Percentiles rank a stretch among this genome's conserved stretches.
These are phyloP conservation scores for Kondoa subrosea DNA, from an alignment of 768 basidiomycete species.

Conservation along the genomic window DNA sequence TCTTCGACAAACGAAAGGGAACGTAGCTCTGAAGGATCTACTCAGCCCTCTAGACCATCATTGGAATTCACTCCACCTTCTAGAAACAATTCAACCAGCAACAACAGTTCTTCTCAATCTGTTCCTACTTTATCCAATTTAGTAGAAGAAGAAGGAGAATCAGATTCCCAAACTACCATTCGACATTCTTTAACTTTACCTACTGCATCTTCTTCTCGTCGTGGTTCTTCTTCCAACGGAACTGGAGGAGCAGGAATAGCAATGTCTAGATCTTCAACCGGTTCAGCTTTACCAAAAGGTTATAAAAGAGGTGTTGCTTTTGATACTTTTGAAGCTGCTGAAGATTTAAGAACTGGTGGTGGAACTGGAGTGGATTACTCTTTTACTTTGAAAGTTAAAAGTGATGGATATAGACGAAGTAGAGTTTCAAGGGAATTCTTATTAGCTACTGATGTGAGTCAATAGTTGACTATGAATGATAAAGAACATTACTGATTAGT, in stretches of 20 bases:
- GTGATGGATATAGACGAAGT: constrained; percentile 57
- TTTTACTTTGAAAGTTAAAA: constrained; percentile 44
- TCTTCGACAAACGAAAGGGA: too few species aligned
- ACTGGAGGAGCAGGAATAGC: not conserved
- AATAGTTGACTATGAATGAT: too few species aligned
- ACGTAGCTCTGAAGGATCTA: too few species aligned
- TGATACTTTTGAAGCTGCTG: constrained; percentile 2
- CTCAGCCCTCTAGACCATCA: not conserved
- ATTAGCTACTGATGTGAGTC: constrained; percentile 56
- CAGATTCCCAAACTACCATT: too few species aligned
- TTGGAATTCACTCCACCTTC: not conserved
- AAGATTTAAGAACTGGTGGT: constrained; percentile 2
- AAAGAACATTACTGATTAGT: too few species aligned
- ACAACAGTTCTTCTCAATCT: not conserved
- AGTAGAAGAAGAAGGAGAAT: too few species aligned
- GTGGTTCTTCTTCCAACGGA: too few species aligned
- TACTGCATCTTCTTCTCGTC: too few species aligned
- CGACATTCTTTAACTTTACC: too few species aligned
- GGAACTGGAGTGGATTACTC: constrained; percentile 23
- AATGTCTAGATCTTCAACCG: not conserved
- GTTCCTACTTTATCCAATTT: not conserved
- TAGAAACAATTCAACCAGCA: not conserved
- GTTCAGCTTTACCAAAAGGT: not conserved
- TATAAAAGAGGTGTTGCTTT: constrained; percentile 3
- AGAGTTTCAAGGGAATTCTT: constrained; percentile 71